phyloP scores from a whole-genome alignment of 768 basidiomycete genomes.

The Pholiota microspora region DNA sequence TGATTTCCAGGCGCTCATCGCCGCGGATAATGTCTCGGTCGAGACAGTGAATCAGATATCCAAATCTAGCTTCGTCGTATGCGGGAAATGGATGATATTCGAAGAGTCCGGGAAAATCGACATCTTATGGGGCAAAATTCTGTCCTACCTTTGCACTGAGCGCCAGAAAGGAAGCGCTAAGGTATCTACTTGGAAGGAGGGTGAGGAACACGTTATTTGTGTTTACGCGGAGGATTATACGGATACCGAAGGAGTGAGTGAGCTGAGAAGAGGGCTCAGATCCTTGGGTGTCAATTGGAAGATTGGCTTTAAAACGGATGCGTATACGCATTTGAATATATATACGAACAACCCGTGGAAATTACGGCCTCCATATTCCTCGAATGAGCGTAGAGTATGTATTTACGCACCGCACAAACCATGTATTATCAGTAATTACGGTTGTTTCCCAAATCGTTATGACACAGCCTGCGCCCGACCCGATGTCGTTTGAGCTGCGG shows the following conservation, averaged over 20 bases:
- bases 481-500: no score
- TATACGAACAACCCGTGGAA: slow-evolving; percentile 35
- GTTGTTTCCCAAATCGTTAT: no score
- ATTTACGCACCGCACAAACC: no score
- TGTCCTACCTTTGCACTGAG: slow-evolving; percentile 25
- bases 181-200: slow-evolving; percentile 34
- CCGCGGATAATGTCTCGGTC: slow-evolving; percentile 24
- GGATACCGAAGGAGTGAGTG: slow-evolving; percentile 24
- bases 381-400: no score
- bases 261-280: slow-evolving; percentile 31
- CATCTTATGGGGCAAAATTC: slow-evolving; percentile 32
- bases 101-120: slow-evolving; percentile 30
- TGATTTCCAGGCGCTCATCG: slow-evolving; percentile 20
- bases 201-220: slow-evolving; percentile 33
- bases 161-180: slow-evolving; percentile 29
- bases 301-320: slow-evolving; percentile 39
- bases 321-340: slow-evolving; percentile 36
- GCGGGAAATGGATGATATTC: slow-evolving; percentile 41
- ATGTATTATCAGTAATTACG: no score
- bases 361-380: slow-evolving; percentile 26
- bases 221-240: slow-evolving; percentile 29
- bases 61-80: slow-evolving; percentile 26
- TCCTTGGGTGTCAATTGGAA: slow-evolving; percentile 31
- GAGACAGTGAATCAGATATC: slow-evolving; percentile 33
- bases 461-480: no score